Base-by-base conservation (phyloP, 1,284 basidiomycete species). In the Coniferiporia sulphurascens region DNA sequence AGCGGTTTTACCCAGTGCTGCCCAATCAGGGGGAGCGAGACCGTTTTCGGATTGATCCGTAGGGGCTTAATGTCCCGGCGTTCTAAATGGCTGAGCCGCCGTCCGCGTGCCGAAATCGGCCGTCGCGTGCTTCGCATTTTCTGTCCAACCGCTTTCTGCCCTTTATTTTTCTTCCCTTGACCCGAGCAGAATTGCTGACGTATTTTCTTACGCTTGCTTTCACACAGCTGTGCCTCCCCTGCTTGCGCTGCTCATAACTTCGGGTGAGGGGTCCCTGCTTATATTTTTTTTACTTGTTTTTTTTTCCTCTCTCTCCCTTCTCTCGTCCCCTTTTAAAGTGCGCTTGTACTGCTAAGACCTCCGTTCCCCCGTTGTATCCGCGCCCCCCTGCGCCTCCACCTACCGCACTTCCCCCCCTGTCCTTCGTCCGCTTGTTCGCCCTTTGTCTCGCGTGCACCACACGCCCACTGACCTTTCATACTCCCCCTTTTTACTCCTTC, bases 381-480 rank as follows among this genome's bases (percentile, higher is more conserved):
- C 61, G 59, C 64, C 44, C 49, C 48, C n/a, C 54, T 38, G 62
- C 58, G 44, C 56, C 45, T 36, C 51, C 46, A 58, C 49, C 54
- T 52, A n/a, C n/a, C n/a, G n/a, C n/a, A n/a, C n/a, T n/a, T n/a
- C 46, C 46, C 21, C 52, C 27, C 27, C 27, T 27, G 27, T 41
- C 55, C 60, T n/a, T 36, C 36, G 60, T 50, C 35, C 35, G 36
- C n/a, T 52, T 44, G 51, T 38, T 60, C 49, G 56, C 53, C 49
- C 46, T 17, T 41, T 46, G 55, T 61, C 34, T 46, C 44, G 61
- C 53, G 12, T 38, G 22, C 15, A 60, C n/a, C 22, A 36, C 34
- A 56, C 36, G 21, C 9, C 9, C 13, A 3, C 10, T 22, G 46
- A n/a, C 36, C 38, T 70, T 17, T 79, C 75, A 65, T 75, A 73